A percentile compares a stretch with the other conserved stretches of the same genome.
Conservation (phyloP, 306 rosid genomes). For the Potentilla sterilis region DNA sequence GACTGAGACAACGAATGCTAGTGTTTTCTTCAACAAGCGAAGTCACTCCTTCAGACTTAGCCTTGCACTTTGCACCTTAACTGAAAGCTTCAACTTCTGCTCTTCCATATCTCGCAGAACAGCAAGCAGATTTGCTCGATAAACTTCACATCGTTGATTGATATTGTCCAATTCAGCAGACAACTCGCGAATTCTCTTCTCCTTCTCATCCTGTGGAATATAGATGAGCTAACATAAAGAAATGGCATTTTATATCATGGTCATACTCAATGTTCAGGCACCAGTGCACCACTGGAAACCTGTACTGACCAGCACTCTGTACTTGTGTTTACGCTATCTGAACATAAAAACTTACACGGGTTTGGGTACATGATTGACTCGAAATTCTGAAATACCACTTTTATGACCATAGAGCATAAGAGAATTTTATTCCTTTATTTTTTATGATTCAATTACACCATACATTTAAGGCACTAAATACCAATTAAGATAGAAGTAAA, state of each 20-base stretch:
- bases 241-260: constrained; percentile 9
- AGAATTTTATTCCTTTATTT: background rate
- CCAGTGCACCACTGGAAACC: background rate
- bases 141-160: constrained; percentile 83
- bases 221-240: constrained; percentile 22
- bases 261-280: background rate
- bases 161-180: constrained; percentile 65
- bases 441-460: background rate
- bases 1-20: constrained; percentile 6
- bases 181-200: constrained; percentile 71
- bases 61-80: constrained; percentile 92
- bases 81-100: constrained; percentile 81
- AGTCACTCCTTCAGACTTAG: constrained; percentile 80
- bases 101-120: constrained; percentile 94
- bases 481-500: background rate
- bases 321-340: background rate
- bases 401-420: background rate
- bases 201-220: constrained; percentile 60
- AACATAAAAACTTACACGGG: background rate
- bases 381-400: background rate
- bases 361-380: background rate
- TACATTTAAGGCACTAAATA: background rate
- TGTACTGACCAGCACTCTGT: background rate
- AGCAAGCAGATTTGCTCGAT: constrained; percentile 74
- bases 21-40: constrained; percentile 11